These are phyloP conservation scores for Singerocomus rubriflavus DNA, from an alignment of 1,284 basidiomycete species.

Conservation along the genomic window DNA sequence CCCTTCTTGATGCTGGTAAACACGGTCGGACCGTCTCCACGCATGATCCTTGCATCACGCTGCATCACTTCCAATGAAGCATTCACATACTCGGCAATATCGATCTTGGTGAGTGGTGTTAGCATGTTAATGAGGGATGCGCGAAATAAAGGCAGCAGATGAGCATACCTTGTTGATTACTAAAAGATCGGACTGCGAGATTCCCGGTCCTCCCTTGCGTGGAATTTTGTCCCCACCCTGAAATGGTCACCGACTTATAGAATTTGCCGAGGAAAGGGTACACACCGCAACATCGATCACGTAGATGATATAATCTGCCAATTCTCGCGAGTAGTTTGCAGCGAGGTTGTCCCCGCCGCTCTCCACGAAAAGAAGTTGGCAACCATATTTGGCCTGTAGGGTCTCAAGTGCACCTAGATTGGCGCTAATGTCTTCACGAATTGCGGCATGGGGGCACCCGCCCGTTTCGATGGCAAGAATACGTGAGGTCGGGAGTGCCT, in stretches of 20 bases:
- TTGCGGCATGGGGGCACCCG: constrained; percentile 93
- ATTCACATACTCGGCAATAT: constrained; percentile 89
- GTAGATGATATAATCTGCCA: constrained; percentile 97
- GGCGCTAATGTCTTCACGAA: constrained; percentile 95
- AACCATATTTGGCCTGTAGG: constrained; percentile 86
- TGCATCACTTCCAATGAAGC: constrained; percentile 96
- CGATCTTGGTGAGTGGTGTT: constrained; percentile 57
- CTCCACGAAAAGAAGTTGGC: constrained; percentile 89
- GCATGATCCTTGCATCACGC: constrained; percentile 89
- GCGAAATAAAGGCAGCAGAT: constrained; percentile 1
- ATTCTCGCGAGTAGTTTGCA: constrained; percentile 93
- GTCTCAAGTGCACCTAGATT: constrained; percentile 95
- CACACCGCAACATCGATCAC: constrained; percentile 81
- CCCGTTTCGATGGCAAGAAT: constrained; percentile 98
- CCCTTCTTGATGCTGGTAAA: constrained; percentile 86
- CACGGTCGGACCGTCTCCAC: constrained; percentile 90
- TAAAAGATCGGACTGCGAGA: constrained; percentile 91
- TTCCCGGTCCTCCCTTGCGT: constrained; percentile 95
- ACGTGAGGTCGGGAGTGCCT: constrained; percentile 80
- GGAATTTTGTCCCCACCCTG: constrained; percentile 98
- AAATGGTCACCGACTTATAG: constrained; percentile 10
- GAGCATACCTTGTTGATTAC: constrained; percentile 86
- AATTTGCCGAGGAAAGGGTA: constrained; percentile 6
- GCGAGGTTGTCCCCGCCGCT: constrained; percentile 95
- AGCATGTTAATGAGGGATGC: neutral